These are phyloP conservation scores for Lumnitzera racemosa DNA, from an alignment of 345 rosid species.

Conservation along the genomic window DNA sequence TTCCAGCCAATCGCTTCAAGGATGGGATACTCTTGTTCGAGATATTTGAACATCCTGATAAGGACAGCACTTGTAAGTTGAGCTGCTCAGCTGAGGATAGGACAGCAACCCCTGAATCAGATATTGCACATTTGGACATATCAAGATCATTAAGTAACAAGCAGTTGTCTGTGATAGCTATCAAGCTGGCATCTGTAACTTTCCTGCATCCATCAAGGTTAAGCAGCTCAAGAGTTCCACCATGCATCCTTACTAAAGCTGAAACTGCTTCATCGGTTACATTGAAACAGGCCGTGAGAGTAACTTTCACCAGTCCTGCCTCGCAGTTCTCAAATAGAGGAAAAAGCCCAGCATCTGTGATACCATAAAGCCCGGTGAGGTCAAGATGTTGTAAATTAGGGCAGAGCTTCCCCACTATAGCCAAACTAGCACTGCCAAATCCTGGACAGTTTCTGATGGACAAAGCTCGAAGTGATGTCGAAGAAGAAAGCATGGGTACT, in stretches of 20 bases:
- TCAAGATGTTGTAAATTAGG: slow-evolving; percentile 61
- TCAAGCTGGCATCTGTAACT: slow-evolving; percentile 61
- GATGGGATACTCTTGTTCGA: slow-evolving; percentile 41
- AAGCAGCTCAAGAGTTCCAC: slow-evolving; percentile 52
- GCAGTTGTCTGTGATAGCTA: slow-evolving; percentile 45
- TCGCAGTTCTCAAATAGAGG: slow-evolving; percentile 37
- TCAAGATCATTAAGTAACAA: slow-evolving; percentile 51
- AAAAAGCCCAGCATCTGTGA: slow-evolving; percentile 57
- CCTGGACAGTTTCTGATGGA: slow-evolving; percentile 63
- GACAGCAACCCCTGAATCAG: slow-evolving; percentile 45
- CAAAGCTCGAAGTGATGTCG: slow-evolving; percentile 43
- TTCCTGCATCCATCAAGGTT: slow-evolving; percentile 63
- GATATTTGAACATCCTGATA: slow-evolving; percentile 47
- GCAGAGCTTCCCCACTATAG: slow-evolving; percentile 49
- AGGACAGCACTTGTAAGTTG: slow-evolving; percentile 47
- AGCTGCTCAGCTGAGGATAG: slow-evolving; percentile 40
- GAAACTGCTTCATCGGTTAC: slow-evolving; percentile 43
- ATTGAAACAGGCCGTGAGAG: slow-evolving; percentile 51
- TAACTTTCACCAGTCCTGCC: slow-evolving; percentile 57
- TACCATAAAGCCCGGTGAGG: slow-evolving; percentile 44
- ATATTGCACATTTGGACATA: slow-evolving; percentile 42
- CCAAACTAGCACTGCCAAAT: slow-evolving; percentile 49
- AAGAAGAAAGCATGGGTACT: slow-evolving; percentile 20
- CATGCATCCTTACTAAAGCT: slow-evolving; percentile 37
- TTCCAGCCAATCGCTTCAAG: slow-evolving; percentile 37